Percentiles rank a stretch among this genome's conserved stretches.
Evolutionary conservation across 2,329 filamentous ascomycete species (phyloP).

Genomic region (Fusarium humuli): DNA sequence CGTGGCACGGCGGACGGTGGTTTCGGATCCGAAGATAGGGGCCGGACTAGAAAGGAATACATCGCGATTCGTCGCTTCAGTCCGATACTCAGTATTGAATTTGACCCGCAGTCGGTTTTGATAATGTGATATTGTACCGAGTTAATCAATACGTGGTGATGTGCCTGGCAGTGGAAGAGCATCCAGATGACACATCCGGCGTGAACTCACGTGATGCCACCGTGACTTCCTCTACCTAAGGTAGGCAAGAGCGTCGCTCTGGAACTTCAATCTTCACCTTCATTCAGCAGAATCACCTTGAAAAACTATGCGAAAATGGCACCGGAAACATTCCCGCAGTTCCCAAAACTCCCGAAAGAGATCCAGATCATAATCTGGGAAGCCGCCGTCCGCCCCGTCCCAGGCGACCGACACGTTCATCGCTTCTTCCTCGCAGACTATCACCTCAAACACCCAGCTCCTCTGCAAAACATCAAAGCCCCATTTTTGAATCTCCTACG

Average conservation of each 20-base stretch:
- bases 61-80: not conserved
- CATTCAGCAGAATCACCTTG: not conserved
- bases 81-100: not conserved
- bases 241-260: not conserved
- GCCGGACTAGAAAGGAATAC: not conserved
- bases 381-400: conserved; percentile 11
- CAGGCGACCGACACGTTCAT: conserved; percentile 20
- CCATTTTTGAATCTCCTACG: not conserved
- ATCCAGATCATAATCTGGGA: conserved; percentile 28
- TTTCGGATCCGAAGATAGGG: not conserved
- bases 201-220: not conserved
- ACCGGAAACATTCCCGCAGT: conserved; percentile 4
- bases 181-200: not conserved
- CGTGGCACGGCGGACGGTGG: conserved; percentile 1
- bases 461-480: not conserved
- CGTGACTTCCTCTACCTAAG: too few relatives aligned
- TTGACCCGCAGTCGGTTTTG: not conserved
- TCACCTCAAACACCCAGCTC: not conserved
- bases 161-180: not conserved
- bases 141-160: not conserved
- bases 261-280: not conserved
- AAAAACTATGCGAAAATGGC: not conserved
- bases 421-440: conserved; percentile 19
- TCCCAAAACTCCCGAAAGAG: conserved; percentile 14
- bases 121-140: not conserved